A percentile compares a stretch with the other conserved stretches of the same genome.
phyloP scores from a whole-genome alignment of 352 stramenopile genomes.

The Peronospora farinosa region DNA sequence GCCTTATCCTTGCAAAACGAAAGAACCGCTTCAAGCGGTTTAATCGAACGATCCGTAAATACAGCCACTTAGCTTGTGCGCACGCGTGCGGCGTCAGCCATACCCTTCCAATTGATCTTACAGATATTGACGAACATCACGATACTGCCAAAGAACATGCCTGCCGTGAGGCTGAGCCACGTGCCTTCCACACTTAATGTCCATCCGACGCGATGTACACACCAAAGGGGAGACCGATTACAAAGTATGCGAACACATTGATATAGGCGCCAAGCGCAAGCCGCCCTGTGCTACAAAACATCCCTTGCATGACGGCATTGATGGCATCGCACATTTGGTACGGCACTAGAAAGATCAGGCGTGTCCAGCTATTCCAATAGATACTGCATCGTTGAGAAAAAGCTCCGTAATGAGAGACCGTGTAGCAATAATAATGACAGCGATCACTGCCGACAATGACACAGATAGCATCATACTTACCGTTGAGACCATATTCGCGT shows the following conservation, averaged over 20 bases:
- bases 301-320: conserved; percentile 70
- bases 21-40: conserved; percentile 2
- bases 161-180: conserved; percentile 56
- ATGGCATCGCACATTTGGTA: conserved; percentile 64
- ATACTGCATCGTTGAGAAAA: conserved; percentile 63
- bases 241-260: conserved; percentile 68
- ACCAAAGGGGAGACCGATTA: conserved; percentile 59
- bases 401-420: conserved; percentile 45
- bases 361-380: conserved; percentile 35
- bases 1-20: conserved; percentile 10
- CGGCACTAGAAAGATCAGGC: conserved; percentile 40
- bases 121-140: conserved; percentile 60
- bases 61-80: conserved; percentile 34
- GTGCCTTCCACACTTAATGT: conserved; percentile 63
- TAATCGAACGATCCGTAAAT: background rate
- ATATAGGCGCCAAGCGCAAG: conserved; percentile 50
- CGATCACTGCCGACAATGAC: conserved; percentile 35
- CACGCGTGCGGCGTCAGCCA: conserved; percentile 47
- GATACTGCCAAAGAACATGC: conserved; percentile 48
- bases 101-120: conserved; percentile 48
- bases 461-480: conserved; percentile 61
- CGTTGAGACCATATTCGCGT: conserved; percentile 73
- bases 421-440: conserved; percentile 37
- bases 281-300: conserved; percentile 59
- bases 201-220: conserved; percentile 47